Percentiles rank a stretch among this genome's conserved stretches.
phyloP scores from a whole-genome alignment of 2,329 filamentous ascomycete species.

The Hysterium pulicare region DNA sequence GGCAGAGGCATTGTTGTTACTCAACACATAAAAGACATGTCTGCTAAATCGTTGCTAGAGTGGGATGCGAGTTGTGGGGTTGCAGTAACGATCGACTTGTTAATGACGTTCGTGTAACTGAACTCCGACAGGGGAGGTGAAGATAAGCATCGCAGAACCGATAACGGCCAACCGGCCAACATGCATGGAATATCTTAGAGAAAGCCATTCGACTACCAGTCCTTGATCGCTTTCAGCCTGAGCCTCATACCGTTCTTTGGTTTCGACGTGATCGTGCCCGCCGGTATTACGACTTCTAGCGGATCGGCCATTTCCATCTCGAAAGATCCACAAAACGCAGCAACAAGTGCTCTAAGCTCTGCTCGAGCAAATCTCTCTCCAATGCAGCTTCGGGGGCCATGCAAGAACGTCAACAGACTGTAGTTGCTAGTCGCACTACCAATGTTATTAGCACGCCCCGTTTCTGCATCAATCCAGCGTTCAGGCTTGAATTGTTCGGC shows the following conservation, averaged over 20 bases:
- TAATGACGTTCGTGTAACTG: no score
- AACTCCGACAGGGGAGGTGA: no score
- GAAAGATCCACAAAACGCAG: conserved; percentile 33
- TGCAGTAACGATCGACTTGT: no score
- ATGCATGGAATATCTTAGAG: no score
- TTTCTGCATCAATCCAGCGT: conserved; percentile 43
- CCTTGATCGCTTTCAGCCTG: conserved; percentile 20
- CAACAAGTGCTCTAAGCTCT: conserved; percentile 34
- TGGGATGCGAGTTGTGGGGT: no score
- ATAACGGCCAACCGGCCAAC: no score
- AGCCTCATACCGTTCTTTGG: conserved; percentile 37
- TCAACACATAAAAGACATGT: no score
- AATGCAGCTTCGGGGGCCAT: conserved; percentile 40
- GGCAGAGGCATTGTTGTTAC: no score
- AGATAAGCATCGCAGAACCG: no score
- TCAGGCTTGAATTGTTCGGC: conserved; percentile 43
- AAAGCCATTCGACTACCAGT: no score
- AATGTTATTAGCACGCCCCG: conserved; percentile 38
- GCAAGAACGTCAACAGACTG: conserved; percentile 42
- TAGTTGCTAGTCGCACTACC: conserved; percentile 40
- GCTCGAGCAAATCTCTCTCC: conserved; percentile 38
- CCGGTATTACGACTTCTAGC: conserved; percentile 24
- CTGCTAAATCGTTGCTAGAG: no score
- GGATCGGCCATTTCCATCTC: conserved; percentile 33
- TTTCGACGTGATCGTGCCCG: conserved; percentile 38